Conservation (phyloP, 495 filamentous ascomycete genomes). For the Lindgomyces ingoldianus region DNA sequence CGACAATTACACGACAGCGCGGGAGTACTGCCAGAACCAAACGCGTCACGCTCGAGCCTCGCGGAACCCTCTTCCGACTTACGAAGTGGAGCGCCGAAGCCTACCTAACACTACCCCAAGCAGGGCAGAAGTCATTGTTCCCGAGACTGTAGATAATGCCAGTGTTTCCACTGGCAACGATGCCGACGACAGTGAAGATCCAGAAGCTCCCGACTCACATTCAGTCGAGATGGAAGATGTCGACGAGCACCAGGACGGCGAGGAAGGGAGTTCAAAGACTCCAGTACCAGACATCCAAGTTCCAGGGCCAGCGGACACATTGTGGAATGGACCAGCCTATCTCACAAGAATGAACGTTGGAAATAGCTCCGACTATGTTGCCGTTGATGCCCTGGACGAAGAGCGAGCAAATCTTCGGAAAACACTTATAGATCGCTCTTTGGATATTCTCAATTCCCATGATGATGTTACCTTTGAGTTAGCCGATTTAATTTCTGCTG, state of each 20-base stretch:
- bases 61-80: conserved; percentile 65
- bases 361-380: conserved; percentile 51
- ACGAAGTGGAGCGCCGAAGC: conserved; percentile 43
- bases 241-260: background rate
- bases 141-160: conserved; percentile 20
- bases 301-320: background rate
- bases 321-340: conserved; percentile 18
- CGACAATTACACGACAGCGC: conserved; percentile 58
- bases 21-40: conserved; percentile 73
- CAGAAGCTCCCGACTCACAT: conserved; percentile 21
- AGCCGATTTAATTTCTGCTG: conserved; percentile 77
- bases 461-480: conserved; percentile 89
- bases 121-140: conserved; percentile 28
- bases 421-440: conserved; percentile 81
- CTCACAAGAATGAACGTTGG: conserved; percentile 22
- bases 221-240: conserved; percentile 35
- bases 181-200: conserved; percentile 16
- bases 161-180: conserved; percentile 20
- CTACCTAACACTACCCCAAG: conserved; percentile 21
- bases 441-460: conserved; percentile 87
- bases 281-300: background rate
- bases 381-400: conserved; percentile 80
- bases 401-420: conserved; percentile 70
- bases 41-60: conserved; percentile 46
- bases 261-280: background rate